These are phyloP conservation scores for Nitzschia palea DNA, from an alignment of 108 stramenopile genomes.

Conservation along the genomic window DNA sequence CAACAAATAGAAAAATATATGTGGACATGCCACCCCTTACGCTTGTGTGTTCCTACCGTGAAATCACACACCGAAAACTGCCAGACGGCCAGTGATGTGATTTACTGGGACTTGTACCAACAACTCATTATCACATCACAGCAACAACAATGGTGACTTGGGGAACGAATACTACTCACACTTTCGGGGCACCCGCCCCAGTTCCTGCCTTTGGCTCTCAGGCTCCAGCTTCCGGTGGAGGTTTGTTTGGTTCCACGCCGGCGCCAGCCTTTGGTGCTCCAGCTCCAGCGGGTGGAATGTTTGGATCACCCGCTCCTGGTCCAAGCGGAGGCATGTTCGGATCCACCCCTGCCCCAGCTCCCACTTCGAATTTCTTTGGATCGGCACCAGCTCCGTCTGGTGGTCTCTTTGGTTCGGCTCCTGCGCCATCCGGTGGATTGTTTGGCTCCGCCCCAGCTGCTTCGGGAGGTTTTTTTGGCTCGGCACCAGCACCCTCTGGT, in stretches of 20 bases:
- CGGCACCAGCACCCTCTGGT: constrained; percentile 23
- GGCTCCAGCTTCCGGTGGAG: constrained; percentile 7
- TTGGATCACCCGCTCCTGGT: constrained; percentile 44
- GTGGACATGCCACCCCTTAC: no score
- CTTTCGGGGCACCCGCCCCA: constrained; percentile 35
- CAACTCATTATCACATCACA: no score
- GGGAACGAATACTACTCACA: constrained; percentile 52
- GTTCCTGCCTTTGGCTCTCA: constrained; percentile 41
- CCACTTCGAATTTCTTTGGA: constrained; percentile 17
- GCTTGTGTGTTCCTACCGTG: no score
- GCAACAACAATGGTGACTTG: constrained; percentile 50
- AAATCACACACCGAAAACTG: no score
- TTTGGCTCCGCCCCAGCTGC: constrained; percentile 44
- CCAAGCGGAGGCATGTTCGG: constrained; percentile 35
- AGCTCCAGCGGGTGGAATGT: constrained; percentile 43
- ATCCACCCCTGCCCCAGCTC: constrained; percentile 15
- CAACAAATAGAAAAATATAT: no score
- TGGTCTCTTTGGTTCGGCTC: no score
- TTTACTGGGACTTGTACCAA: no score
- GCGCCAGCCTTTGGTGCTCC: constrained; percentile 39
- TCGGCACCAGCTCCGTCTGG: constrained; percentile 39
- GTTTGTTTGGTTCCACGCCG: constrained; percentile 36
- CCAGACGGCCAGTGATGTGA: no score
- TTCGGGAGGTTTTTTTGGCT: constrained; percentile 42
- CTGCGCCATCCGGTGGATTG: constrained; percentile 45